Base-by-base conservation (phyloP, 805 yeast genomes). In the Kluyveromyces siamensis region DNA sequence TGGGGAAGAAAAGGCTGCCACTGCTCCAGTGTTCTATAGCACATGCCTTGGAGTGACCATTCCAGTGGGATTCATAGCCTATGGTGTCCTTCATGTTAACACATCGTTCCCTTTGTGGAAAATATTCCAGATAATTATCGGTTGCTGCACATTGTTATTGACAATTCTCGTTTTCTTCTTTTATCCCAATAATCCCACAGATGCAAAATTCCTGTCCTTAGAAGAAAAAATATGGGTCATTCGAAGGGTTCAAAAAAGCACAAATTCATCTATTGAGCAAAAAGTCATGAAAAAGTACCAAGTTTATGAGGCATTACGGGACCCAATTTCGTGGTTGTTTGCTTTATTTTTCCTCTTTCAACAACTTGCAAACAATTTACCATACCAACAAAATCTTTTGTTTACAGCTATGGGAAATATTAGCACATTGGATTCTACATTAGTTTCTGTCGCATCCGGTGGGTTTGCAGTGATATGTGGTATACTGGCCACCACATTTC, bases 111-210 rank as follows among this genome's bases (percentile, higher is more conserved):
- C 68, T 21, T 51, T 66, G 11, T 83, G 86, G 84, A 74, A 76
- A 54, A 58, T 81, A 16, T 72, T 80, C 48, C 75, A 73, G 62
- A 72, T 81, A 35, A 74, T 80, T 45, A 71, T 76, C 47, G 87
- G 85, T 44, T 74, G 79, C 13, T 59, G 77, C 39, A 77, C 85
- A 0, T 65, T 79, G 19, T 25, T 73, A 18, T 50, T 71, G 37
- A 59, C 72, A 2, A 40, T 68, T 2, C 42, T 67, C 5, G 59
- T 72, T 3, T 57, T 62, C 46, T 68, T 70, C 50, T 45, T 70
- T 18, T 80, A 77, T 55, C 87, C 86, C 39, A 71, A 74, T 50
- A 77, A 79, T 58, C 85, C 85, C 14, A 60, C 80, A 0, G 70
- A 67, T 51, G 79, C 80, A 6, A 68, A 62, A 49, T 76, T 76